Evolutionary conservation across 257 asterid genomes (phyloP).

Genomic region (Oldenlandia corymbosa): DNA sequence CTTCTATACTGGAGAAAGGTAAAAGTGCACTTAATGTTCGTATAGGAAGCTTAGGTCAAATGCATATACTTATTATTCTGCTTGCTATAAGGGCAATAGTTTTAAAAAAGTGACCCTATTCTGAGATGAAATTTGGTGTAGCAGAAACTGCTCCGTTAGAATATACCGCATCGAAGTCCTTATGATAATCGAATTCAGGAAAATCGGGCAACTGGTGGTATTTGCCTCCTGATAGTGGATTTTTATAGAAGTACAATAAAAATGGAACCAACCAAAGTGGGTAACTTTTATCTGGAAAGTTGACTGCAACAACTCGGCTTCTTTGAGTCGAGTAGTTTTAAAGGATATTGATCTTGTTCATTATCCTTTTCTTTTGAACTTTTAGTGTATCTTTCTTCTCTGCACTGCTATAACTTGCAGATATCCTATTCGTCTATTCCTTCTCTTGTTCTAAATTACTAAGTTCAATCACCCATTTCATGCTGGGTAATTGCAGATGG

Average conservation of each 20-base stretch:
- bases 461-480: slow-evolving; percentile 13
- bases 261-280: neutral
- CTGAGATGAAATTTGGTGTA: neutral
- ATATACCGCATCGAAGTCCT: no score
- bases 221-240: neutral
- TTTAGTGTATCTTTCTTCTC: neutral
- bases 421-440: neutral
- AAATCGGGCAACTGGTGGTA: neutral
- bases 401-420: no score
- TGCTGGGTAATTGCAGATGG: slow-evolving; percentile 57
- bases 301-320: neutral
- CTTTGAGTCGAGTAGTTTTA: neutral
- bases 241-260: neutral
- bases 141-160: neutral
- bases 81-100: no score
- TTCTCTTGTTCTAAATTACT: neutral
- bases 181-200: no score
- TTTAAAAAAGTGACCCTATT: no score
- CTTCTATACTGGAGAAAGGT: neutral
- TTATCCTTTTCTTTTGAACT: neutral
- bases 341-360: neutral
- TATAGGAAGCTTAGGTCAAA: no score
- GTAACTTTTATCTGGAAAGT: neutral
- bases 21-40: neutral
- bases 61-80: no score